These are phyloP conservation scores for Aspergillus diversus DNA, from an alignment of 495 filamentous ascomycete genomes.

Conservation along the genomic window DNA sequence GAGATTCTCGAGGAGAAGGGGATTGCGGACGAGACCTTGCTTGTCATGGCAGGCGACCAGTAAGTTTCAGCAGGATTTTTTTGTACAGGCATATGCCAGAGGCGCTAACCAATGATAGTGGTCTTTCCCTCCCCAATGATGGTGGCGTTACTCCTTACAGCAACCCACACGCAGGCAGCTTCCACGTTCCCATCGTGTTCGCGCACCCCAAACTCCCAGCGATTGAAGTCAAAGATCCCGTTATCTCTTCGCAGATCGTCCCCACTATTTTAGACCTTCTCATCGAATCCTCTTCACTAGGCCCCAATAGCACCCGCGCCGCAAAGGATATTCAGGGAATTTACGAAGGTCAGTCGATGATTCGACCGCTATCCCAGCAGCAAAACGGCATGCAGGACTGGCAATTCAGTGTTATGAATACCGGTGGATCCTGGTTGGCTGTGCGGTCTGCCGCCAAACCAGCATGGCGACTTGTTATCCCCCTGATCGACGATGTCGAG, in stretches of 20 bases:
- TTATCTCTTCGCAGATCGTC: conserved; percentile 50
- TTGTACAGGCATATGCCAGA: not conserved
- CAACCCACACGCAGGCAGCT: conserved; percentile 54
- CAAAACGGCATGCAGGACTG: conserved; percentile 45
- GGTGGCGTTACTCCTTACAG: conserved; percentile 50
- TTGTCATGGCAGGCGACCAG: conserved; percentile 54
- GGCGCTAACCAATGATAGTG: conserved; percentile 23
- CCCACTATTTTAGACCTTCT: conserved; percentile 56
- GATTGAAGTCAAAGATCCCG: conserved; percentile 46
- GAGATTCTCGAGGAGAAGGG: conserved; percentile 50
- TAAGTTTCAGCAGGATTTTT: conserved; percentile 14
- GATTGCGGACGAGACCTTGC: conserved; percentile 52
- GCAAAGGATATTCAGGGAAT: conserved; percentile 42
- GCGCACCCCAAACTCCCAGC: conserved; percentile 50
- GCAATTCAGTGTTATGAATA: conserved; percentile 57
- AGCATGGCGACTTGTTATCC: conserved; percentile 48
- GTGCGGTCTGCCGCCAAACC: conserved; percentile 46
- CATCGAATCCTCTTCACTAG: conserved; percentile 46
- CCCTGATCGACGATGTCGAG: conserved; percentile 48
- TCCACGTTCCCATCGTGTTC: conserved; percentile 55
- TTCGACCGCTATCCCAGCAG: conserved; percentile 41
- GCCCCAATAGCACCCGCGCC: conserved; percentile 31
- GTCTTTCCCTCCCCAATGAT: conserved; percentile 49
- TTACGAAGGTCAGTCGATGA: conserved; percentile 55
- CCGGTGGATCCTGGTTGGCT: conserved; percentile 50